Percentiles rank a stretch among this genome's conserved stretches.
Evolutionary conservation across 345 rosid genomes (phyloP).

Genomic region (Luvunga scandens): DNA sequence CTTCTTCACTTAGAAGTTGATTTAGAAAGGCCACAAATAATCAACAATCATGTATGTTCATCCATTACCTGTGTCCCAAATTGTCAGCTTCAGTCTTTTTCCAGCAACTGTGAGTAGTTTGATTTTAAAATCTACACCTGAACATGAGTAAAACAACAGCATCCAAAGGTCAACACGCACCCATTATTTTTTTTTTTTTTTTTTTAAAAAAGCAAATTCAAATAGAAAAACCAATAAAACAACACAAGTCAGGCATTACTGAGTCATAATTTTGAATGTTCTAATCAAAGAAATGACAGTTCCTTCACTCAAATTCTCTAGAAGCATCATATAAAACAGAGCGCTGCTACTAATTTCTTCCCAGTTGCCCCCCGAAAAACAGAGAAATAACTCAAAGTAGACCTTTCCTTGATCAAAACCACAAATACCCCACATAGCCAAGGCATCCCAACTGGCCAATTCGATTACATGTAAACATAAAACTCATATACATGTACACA

Average conservation of each 20-base stretch:
- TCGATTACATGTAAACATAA: not conserved
- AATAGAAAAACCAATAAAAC: not conserved
- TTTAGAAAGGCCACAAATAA: not conserved
- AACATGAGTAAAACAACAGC: slow-evolving; percentile 8
- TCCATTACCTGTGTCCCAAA: slow-evolving; percentile 90
- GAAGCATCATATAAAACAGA: not conserved
- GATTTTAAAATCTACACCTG: slow-evolving; percentile 97
- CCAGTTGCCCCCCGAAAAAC: not conserved
- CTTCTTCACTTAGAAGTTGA: not conserved
- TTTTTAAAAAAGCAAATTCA: no score
- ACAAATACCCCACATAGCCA: not conserved
- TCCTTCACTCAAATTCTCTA: not conserved
- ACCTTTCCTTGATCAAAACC: not conserved
- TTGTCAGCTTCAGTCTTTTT: slow-evolving; percentile 81
- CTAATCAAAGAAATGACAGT: not conserved
- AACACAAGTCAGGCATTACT: not conserved
- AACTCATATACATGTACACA: not conserved
- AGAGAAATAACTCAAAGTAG: slow-evolving; percentile 2
- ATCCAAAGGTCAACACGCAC: not conserved
- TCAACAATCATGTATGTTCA: not conserved
- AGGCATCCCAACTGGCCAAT: not conserved
- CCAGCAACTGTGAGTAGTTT: slow-evolving; percentile 66
- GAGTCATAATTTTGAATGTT: not conserved
- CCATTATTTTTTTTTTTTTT: no score
- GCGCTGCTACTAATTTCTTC: not conserved